These are phyloP conservation scores for Lepraria neglecta DNA, from an alignment of 495 filamentous ascomycete species.

Conservation along the genomic window DNA sequence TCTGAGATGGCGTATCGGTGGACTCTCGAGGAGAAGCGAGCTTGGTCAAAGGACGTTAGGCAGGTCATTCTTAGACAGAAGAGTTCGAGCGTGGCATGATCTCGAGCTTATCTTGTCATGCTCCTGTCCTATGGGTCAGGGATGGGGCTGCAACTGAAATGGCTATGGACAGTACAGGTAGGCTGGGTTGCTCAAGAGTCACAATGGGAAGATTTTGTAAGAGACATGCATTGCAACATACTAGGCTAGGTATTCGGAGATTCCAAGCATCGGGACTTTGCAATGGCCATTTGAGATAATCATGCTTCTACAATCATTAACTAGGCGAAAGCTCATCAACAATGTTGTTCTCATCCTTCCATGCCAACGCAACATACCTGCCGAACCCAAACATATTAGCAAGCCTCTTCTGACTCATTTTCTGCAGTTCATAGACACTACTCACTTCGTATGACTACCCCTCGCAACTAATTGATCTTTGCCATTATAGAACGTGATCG, in stretches of 20 bases:
- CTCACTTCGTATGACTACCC: conserved; percentile 94
- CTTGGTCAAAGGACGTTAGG: neutral
- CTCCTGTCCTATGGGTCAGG: neutral
- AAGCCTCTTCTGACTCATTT: neutral
- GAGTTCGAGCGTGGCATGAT: neutral
- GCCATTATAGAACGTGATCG: conserved; percentile 68
- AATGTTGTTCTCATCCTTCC: conserved; percentile 53
- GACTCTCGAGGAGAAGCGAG: neutral
- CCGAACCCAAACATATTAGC: conserved; percentile 6
- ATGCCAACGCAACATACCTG: conserved; percentile 53
- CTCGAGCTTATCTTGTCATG: neutral
- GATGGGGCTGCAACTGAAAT: no score
- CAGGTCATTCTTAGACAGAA: neutral
- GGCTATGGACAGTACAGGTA: no score
- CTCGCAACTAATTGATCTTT: conserved; percentile 73
- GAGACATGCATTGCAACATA: no score
- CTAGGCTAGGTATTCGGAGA: no score
- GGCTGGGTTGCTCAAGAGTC: no score
- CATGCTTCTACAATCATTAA: neutral
- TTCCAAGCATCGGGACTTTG: no score
- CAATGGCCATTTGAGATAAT: neutral
- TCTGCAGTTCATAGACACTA: conserved; percentile 3
- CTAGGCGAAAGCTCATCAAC: conserved; percentile 1
- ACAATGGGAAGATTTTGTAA: no score
- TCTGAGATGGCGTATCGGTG: neutral